phyloP scores from a whole-genome alignment of 345 rosid genomes.

The Populus ilicifolia region DNA sequence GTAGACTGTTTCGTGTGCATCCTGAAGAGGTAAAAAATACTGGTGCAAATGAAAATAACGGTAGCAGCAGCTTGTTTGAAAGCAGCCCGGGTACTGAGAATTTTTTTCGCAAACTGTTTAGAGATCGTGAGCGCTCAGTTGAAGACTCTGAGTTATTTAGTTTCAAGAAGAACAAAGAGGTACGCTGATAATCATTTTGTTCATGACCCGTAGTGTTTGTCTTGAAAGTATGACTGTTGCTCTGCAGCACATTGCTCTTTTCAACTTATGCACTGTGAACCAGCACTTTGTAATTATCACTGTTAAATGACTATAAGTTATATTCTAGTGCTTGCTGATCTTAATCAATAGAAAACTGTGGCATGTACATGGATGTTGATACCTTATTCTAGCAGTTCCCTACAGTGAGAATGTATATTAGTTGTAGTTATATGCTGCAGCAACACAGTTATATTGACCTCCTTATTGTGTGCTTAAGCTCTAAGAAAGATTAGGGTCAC shows the following conservation, averaged over 20 bases:
- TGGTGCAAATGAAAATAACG: slow-evolving; percentile 51
- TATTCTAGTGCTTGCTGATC: neutral
- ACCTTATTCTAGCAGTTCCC: neutral
- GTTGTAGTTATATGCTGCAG: neutral
- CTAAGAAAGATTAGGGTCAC: neutral
- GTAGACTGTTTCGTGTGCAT: slow-evolving; percentile 83
- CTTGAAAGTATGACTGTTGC: neutral
- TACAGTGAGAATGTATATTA: neutral
- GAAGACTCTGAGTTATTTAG: slow-evolving; percentile 88
- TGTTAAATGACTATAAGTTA: neutral
- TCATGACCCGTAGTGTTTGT: neutral
- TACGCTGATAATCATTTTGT: slow-evolving; percentile 18
- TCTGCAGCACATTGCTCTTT: neutral
- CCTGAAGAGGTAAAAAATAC: slow-evolving; percentile 74
- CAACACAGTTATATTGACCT: neutral
- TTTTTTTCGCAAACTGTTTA: slow-evolving; percentile 93
- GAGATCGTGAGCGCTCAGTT: slow-evolving; percentile 89
- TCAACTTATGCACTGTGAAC: neutral
- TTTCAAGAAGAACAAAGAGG: slow-evolving; percentile 81
- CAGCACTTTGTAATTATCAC: neutral
- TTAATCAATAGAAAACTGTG: neutral
- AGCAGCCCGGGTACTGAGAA: slow-evolving; percentile 95
- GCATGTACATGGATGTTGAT: neutral
- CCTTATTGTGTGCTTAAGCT: neutral
- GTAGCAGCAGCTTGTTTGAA: slow-evolving; percentile 53